Percentiles rank a stretch among this genome's conserved stretches.
Conservation (phyloP, 257 asterid species). For the Knoxia roxburghii region DNA sequence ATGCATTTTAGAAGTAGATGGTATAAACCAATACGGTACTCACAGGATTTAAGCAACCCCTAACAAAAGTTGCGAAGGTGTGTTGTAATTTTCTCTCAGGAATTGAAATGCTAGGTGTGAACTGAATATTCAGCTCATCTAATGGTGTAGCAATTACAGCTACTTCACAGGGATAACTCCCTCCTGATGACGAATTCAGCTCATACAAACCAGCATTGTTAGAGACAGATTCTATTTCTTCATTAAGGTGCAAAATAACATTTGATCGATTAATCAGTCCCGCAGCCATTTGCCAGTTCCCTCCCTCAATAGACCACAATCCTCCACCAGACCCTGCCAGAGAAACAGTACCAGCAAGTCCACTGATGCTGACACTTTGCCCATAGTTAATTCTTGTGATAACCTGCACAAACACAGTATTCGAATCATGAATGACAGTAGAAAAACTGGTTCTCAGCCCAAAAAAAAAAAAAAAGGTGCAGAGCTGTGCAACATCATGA, state of each 20-base stretch:
- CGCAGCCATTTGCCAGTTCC: constrained; percentile 98
- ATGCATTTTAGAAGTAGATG: not conserved
- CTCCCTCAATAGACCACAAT: constrained; percentile 86
- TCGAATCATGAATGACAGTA: not conserved
- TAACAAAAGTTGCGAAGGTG: constrained; percentile 79
- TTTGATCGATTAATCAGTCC: constrained; percentile 64
- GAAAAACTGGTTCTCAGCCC: too few species aligned
- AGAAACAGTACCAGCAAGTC: constrained; percentile 95
- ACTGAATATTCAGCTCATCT: constrained; percentile 70
- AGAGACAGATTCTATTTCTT: constrained; percentile 77
- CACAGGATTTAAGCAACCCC: constrained; percentile 89
- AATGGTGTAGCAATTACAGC: constrained; percentile 92
- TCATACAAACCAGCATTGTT: constrained; percentile 53
- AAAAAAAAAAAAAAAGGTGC: not conserved
- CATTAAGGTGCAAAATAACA: constrained; percentile 63
- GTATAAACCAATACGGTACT: constrained; percentile 24
- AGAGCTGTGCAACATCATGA: not conserved
- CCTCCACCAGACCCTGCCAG: constrained; percentile 93
- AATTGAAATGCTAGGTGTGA: constrained; percentile 62
- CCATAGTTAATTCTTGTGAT: constrained; percentile 94
- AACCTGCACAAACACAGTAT: constrained; percentile 41
- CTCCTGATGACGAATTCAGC: constrained; percentile 72
- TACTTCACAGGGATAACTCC: constrained; percentile 61
- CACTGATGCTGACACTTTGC: constrained; percentile 85
- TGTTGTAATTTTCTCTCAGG: constrained; percentile 89